Percentiles rank a stretch among this genome's conserved stretches.
Conservation (phyloP, 148 eudicot genomes). For the Salicornia ramosissima region DNA sequence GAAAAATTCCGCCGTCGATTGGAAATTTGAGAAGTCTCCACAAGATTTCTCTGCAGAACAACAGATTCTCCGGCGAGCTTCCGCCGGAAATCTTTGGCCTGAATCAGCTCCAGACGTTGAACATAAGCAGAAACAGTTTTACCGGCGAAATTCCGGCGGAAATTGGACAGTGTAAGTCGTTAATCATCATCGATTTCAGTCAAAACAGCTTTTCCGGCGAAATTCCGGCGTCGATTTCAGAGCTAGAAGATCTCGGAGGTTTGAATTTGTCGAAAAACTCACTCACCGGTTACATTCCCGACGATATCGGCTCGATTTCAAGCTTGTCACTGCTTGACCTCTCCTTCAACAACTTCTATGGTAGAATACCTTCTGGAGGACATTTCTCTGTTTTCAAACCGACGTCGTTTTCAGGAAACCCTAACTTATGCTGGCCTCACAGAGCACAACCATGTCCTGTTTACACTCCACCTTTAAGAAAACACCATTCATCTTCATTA, state of each 20-base stretch:
- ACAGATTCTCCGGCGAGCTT: constrained; percentile 40
- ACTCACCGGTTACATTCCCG: constrained; percentile 44
- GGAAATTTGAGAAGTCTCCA: constrained; percentile 24
- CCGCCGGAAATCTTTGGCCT: constrained; percentile 37
- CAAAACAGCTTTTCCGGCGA: constrained; percentile 36
- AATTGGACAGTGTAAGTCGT: constrained; percentile 27
- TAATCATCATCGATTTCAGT: constrained; percentile 46
- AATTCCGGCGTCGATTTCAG: constrained; percentile 33
- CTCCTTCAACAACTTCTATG: constrained; percentile 47
- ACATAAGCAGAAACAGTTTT: constrained; percentile 35
- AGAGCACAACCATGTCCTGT: constrained; percentile 32
- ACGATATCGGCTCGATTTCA: constrained; percentile 20
- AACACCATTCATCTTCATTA: constrained; percentile 20
- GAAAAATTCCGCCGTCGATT: constrained; percentile 36
- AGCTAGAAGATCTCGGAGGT: constrained; percentile 20
- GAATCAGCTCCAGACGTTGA: constrained; percentile 18
- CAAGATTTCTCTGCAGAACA: constrained; percentile 28
- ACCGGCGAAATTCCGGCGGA: constrained; percentile 40
- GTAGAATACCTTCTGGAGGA: constrained; percentile 35
- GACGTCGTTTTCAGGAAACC: constrained; percentile 40
- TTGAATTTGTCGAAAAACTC: constrained; percentile 41
- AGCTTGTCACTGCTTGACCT: constrained; percentile 41
- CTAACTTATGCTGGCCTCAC: constrained; percentile 39
- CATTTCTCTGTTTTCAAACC: constrained; percentile 41
- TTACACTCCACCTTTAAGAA: constrained; percentile 9